Percentiles rank a stretch among this genome's conserved stretches.
Evolutionary conservation across 495 filamentous ascomycete genomes (phyloP).

Genomic region (Pyronema omphalodes): DNA sequence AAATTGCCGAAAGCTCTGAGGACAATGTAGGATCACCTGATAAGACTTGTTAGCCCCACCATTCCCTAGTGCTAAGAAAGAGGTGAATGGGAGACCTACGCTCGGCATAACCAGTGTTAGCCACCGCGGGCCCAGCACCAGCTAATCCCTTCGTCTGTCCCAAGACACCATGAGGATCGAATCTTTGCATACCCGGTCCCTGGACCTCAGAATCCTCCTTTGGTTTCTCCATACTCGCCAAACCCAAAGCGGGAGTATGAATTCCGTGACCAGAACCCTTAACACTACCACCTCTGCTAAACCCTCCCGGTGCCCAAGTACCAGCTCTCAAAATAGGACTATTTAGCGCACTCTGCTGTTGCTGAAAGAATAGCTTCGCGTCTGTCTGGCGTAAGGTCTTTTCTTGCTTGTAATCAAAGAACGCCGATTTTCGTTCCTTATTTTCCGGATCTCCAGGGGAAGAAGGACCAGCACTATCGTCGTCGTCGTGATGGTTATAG

Average conservation of each 20-base stretch:
- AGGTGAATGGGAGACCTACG: not conserved
- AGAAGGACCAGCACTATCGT: not conserved
- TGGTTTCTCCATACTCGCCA: conserved; percentile 15
- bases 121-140: too few species aligned
- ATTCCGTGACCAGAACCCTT: conserved; percentile 18
- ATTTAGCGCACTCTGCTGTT: conserved; percentile 46
- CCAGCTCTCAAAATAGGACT: conserved; percentile 35
- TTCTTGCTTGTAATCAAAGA: conserved; percentile 34
- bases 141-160: not conserved
- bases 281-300: conserved; percentile 28
- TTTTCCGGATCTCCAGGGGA: not conserved
- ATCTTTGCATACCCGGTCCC: conserved; percentile 13
- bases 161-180: conserved; percentile 19
- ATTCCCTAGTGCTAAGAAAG: too few species aligned
- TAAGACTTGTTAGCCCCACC: conserved; percentile 3
- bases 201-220: conserved; percentile 12
- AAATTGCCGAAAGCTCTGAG: conserved; percentile 65
- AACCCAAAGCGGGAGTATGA: conserved; percentile 4
- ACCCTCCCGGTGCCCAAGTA: conserved; percentile 27
- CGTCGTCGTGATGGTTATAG: conserved; percentile 1
- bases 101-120: not conserved
- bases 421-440: conserved; percentile 21
- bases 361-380: conserved; percentile 86
- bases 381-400: conserved; percentile 80
- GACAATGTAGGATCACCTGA: conserved; percentile 49